Evolutionary conservation across 805 yeast genomes (phyloP).

Genomic region (Pichia ethanolica): DNA sequence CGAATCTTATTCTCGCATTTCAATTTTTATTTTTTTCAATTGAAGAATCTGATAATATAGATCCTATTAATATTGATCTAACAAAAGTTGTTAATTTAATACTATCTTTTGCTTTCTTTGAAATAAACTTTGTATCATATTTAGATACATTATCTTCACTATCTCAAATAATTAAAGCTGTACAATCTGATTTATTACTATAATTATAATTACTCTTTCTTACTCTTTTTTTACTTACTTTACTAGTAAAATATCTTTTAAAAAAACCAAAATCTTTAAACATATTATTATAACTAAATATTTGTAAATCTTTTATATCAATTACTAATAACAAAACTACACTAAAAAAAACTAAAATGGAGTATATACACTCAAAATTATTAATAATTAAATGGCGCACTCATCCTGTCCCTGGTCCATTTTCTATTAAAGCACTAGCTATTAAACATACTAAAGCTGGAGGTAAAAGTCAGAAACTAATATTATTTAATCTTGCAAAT

Average conservation of each 20-base stretch:
- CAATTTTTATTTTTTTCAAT: background rate
- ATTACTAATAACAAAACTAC: background rate
- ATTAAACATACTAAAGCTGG: no score
- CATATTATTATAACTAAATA: no score
- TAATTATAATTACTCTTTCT: no score
- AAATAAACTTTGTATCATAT: background rate
- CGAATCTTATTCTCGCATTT: background rate
- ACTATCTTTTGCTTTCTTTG: background rate
- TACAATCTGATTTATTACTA: no score
- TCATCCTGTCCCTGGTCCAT: slow-evolving; percentile 17
- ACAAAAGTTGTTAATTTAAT: background rate
- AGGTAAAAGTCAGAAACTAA: no score
- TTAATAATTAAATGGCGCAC: slow-evolving; percentile 4
- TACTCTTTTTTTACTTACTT: no score
- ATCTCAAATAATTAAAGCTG: no score
- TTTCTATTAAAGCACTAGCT: no score
- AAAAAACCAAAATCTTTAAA: no score
- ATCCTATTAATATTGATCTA: background rate
- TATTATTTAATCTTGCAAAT: no score
- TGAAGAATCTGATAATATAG: background rate
- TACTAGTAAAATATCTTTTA: no score
- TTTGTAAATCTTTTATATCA: no score
- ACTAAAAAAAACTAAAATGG: slow-evolving; percentile 1
- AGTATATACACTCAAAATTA: slow-evolving; percentile 2
- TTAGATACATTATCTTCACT: background rate